These are phyloP conservation scores for Cymodocea nodosa DNA, from an alignment of 116 monocot species.

Conservation along the genomic window DNA sequence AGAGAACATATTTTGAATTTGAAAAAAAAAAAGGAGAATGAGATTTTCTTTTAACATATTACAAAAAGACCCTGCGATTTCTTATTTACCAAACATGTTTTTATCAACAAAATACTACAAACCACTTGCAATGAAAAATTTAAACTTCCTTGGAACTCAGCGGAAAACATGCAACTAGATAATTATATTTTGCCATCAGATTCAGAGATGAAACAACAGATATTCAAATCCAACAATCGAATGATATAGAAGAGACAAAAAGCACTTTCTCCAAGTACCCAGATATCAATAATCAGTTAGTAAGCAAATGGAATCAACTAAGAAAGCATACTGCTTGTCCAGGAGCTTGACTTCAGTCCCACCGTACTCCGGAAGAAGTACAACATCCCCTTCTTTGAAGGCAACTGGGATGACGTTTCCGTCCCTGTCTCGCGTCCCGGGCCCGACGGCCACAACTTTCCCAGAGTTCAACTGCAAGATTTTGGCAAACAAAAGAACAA, in stretches of 20 bases:
- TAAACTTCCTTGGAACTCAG: too few relatives aligned
- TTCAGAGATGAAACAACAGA: neutral
- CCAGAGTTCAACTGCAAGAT: conserved; percentile 20
- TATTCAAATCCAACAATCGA: neutral
- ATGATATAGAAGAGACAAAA: neutral
- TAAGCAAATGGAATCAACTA: neutral
- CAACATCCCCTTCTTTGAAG: conserved; percentile 50
- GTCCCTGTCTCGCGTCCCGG: conserved; percentile 35
- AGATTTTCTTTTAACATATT: too few relatives aligned
- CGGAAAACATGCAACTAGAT: too few relatives aligned
- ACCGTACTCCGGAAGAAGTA: conserved; percentile 63
- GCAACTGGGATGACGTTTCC: conserved; percentile 37
- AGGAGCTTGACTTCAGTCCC: conserved; percentile 53
- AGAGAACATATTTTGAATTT: too few relatives aligned
- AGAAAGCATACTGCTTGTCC: conserved; percentile 38
- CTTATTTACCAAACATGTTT: too few relatives aligned
- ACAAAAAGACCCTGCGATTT: too few relatives aligned
- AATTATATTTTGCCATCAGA: too few relatives aligned
- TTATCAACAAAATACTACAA: too few relatives aligned
- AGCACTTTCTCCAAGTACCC: too few relatives aligned
- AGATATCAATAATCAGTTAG: too few relatives aligned
- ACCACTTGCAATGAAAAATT: too few relatives aligned
- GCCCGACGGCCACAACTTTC: conserved; percentile 39
- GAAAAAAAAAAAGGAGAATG: too few relatives aligned
- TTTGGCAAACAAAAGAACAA: neutral